Evolutionary conservation across 202 grass and related monocot genomes (phyloP).

Genomic region (Brachypodium distachyon): DNA sequence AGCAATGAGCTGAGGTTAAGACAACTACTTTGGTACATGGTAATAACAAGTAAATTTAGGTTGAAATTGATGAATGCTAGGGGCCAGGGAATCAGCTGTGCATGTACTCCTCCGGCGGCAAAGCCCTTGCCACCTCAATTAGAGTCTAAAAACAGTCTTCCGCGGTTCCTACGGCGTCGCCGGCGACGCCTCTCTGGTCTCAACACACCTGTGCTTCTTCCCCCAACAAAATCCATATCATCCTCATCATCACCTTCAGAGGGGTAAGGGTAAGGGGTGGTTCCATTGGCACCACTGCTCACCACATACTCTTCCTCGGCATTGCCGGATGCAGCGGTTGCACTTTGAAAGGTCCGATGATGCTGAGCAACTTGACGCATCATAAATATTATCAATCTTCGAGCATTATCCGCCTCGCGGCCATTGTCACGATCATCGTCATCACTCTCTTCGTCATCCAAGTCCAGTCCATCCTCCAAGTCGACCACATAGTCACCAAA

Average conservation of each 20-base stretch:
- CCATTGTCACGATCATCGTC: slow-evolving; percentile 33
- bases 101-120: slow-evolving; percentile 22
- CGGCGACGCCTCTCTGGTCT: slow-evolving; percentile 43
- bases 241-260: slow-evolving; percentile 42
- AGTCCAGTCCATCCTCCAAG: slow-evolving; percentile 60
- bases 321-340: slow-evolving; percentile 18
- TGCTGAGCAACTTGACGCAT: slow-evolving; percentile 52
- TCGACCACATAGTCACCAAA: slow-evolving; percentile 93
- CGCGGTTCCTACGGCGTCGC: slow-evolving; percentile 59
- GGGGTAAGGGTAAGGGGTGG: slow-evolving; percentile 39
- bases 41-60: slow-evolving; percentile 44
- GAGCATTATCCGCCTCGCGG: slow-evolving; percentile 26
- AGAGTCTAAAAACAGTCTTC: slow-evolving; percentile 47
- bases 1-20: slow-evolving; percentile 42
- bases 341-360: slow-evolving; percentile 40
- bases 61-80: slow-evolving; percentile 37
- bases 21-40: slow-evolving; percentile 44
- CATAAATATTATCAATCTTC: slow-evolving; percentile 51
- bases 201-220: slow-evolving; percentile 15
- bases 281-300: slow-evolving; percentile 21
- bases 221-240: slow-evolving; percentile 18
- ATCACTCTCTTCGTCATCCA: slow-evolving; percentile 43
- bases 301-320: slow-evolving; percentile 28
- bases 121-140: slow-evolving; percentile 24
- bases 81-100: slow-evolving; percentile 30